phyloP scores from a whole-genome alignment of 305 asterid genomes.

The Striga hermonthica region DNA sequence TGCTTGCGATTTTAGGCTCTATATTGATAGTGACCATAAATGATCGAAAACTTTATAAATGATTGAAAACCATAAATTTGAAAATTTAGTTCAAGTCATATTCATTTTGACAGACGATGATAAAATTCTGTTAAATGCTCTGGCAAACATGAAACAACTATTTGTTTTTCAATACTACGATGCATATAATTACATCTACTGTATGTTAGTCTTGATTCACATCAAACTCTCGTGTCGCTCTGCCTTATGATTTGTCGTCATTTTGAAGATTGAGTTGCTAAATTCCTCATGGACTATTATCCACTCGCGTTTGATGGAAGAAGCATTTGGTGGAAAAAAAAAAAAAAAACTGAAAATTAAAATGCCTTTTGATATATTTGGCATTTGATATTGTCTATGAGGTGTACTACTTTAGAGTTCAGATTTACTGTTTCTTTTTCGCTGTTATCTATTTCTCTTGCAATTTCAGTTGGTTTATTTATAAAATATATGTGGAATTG shows the following conservation, averaged over 20 bases:
- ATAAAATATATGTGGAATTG: not conserved
- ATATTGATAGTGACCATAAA: too few species aligned
- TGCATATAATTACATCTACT: too few species aligned
- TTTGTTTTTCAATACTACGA: not conserved
- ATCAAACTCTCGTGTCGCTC: not conserved
- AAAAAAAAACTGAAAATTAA: not conserved
- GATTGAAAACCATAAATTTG: not conserved
- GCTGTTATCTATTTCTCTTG: too few species aligned
- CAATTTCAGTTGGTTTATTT: slow-evolving; percentile 4
- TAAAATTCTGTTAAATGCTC: not conserved
- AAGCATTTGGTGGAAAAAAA: slow-evolving; percentile 11
- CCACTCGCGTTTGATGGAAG: not conserved
- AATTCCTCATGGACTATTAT: not conserved
- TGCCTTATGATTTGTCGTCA: not conserved
- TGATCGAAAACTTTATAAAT: too few species aligned
- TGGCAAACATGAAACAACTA: not conserved
- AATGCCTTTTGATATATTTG: not conserved
- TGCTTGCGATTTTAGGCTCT: not conserved
- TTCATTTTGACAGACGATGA: not conserved
- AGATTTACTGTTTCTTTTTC: not conserved
- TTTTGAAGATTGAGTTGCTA: slow-evolving; percentile 9
- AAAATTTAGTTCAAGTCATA: not conserved
- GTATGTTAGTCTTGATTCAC: not conserved
- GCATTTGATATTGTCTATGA: not conserved
- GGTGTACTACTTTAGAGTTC: too few species aligned